A percentile compares a stretch with the other conserved stretches of the same genome.
Evolutionary conservation across 2,329 filamentous ascomycete species (phyloP).

Genomic region (Magnaporthiopsis incrustans): DNA sequence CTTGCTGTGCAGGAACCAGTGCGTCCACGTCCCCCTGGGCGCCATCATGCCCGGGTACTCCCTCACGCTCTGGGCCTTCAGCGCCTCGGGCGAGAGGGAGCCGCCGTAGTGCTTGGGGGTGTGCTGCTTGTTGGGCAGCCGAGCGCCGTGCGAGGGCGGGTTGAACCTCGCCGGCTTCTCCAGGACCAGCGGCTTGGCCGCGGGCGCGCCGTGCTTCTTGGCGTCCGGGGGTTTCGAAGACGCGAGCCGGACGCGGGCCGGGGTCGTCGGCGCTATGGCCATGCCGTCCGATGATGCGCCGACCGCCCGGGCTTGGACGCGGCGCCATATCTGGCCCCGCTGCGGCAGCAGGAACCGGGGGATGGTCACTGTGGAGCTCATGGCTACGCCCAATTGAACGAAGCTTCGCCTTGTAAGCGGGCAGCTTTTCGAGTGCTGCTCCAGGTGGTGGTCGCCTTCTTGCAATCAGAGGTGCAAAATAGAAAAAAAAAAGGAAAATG

Average conservation of each 20-base stretch:
- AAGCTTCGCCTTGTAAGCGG: not conserved
- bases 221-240: conserved; percentile 10
- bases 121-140: conserved; percentile 48
- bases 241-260: conserved; percentile 17
- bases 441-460: not conserved
- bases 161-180: conserved; percentile 86
- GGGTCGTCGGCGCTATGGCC: not conserved
- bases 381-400: not conserved
- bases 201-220: conserved; percentile 19
- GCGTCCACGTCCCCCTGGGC: conserved; percentile 69
- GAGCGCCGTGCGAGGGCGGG: conserved; percentile 78
- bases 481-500: not conserved
- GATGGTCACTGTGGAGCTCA: conserved; percentile 29
- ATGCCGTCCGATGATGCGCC: not conserved
- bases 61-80: conserved; percentile 55
- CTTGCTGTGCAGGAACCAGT: conserved; percentile 76
- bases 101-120: conserved; percentile 62
- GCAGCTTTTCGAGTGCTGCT: not conserved
- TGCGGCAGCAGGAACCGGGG: conserved; percentile 63
- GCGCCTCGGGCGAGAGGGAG: conserved; percentile 56
- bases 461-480: not conserved
- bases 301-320: conserved; percentile 11
- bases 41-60: conserved; percentile 88
- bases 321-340: conserved; percentile 47
- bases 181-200: conserved; percentile 55